Conservation (phyloP, 352 stramenopile species). For the Phytophthora tentaculata region DNA sequence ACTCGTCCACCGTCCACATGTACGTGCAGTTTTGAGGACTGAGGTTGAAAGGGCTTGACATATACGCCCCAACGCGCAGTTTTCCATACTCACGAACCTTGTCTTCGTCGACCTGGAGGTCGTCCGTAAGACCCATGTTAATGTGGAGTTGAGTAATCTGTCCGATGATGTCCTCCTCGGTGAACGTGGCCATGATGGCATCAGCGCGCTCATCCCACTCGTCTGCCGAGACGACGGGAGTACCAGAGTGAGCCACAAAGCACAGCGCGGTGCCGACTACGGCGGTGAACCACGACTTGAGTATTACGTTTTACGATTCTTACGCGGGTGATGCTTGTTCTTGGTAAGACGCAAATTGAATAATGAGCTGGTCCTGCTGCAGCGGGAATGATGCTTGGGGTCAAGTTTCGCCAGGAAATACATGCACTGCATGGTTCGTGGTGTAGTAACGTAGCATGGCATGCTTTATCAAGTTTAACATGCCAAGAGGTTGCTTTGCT, state of each 20-base stretch:
- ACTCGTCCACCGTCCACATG: background rate
- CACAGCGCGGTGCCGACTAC: background rate
- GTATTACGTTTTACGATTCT: no score
- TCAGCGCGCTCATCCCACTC: background rate
- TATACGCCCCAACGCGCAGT: background rate
- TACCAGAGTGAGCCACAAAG: no score
- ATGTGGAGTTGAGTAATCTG: background rate
- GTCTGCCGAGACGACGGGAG: background rate
- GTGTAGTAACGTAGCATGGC: no score
- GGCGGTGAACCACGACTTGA: background rate
- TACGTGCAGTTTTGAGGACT: background rate
- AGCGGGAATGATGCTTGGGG: no score
- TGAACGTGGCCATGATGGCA: background rate
- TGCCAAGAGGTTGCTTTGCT: no score
- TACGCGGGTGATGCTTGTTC: no score
- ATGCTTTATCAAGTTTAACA: no score
- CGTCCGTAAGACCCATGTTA: background rate
- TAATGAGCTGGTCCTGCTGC: no score
- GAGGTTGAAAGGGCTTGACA: background rate
- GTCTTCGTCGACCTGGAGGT: background rate
- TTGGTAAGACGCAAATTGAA: no score
- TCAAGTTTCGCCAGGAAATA: no score
- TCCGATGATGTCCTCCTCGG: background rate
- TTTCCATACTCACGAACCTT: background rate
- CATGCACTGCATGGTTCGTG: no score